Conservation (phyloP, 1,284 basidiomycete species). For the Boletus holoroseus region DNA sequence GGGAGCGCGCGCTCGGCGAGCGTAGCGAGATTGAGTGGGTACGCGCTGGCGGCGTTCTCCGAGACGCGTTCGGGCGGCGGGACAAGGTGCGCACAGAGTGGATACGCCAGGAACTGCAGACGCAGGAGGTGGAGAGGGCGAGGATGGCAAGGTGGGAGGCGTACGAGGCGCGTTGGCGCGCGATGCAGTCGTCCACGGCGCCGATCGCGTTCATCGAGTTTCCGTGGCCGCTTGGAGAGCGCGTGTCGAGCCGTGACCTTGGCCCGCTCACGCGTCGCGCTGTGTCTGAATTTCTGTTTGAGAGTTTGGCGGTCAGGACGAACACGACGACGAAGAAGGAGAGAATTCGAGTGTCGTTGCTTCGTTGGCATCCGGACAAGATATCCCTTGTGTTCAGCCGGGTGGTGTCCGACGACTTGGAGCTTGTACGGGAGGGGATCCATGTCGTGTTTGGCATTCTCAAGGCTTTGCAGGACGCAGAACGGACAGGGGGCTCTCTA, state of each 20-base stretch:
- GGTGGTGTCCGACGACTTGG: constrained; percentile 47
- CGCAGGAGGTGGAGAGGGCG: constrained; percentile 22
- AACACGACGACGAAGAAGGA: constrained; percentile 45
- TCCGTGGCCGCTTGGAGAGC: constrained; percentile 51
- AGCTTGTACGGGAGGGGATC: constrained; percentile 42
- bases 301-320: constrained; percentile 39
- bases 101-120: constrained; percentile 25
- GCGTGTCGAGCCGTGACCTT: constrained; percentile 33
- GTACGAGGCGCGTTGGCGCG: constrained; percentile 48
- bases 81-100: constrained; percentile 44
- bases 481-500: constrained; percentile 19
- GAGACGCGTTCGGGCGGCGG: constrained; percentile 45
- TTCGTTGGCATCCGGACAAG: constrained; percentile 75
- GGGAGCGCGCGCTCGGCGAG: constrained; percentile 32
- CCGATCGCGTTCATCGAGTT: constrained; percentile 43
- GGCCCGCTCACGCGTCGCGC: constrained; percentile 34
- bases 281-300: constrained; percentile 53
- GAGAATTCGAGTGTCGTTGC: constrained; percentile 51
- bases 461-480: constrained; percentile 28
- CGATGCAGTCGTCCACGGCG: constrained; percentile 27
- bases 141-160: constrained; percentile 39
- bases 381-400: constrained; percentile 47
- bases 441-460: constrained; percentile 30
- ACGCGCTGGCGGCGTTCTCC: constrained; percentile 49
- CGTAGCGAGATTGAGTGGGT: constrained; percentile 56